Evolutionary conservation across 1,284 basidiomycete species (phyloP).

Genomic region (Rhodotorula sp.): DNA sequence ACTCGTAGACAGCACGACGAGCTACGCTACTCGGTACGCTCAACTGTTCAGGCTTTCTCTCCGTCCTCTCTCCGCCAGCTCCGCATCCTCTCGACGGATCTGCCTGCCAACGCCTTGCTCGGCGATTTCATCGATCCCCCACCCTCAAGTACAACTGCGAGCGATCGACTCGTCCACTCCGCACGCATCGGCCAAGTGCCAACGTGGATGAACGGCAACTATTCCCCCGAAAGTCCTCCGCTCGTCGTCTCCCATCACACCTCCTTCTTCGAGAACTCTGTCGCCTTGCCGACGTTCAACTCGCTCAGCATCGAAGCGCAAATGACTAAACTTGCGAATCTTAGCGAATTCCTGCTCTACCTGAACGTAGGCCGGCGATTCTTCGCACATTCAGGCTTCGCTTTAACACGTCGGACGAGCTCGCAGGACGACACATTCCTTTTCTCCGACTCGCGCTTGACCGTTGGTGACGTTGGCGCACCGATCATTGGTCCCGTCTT

Average conservation of each 20-base stretch:
- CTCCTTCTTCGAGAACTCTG: slow-evolving; percentile 16
- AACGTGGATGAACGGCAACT: slow-evolving; percentile 9
- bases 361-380: slow-evolving; percentile 23
- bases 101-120: slow-evolving; percentile 4
- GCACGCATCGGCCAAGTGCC: slow-evolving; percentile 19
- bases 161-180: neutral
- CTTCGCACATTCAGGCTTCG: neutral
- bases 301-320: slow-evolving; percentile 39
- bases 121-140: neutral
- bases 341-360: slow-evolving; percentile 32
- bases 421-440: slow-evolving; percentile 21
- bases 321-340: slow-evolving; percentile 24
- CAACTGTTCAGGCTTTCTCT: slow-evolving; percentile 17
- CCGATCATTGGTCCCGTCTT: slow-evolving; percentile 32
- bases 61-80: neutral
- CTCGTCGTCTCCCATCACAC: slow-evolving; percentile 27
- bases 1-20: slow-evolving; percentile 35
- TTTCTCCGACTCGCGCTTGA: slow-evolving; percentile 2
- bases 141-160: neutral
- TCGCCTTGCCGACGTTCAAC: slow-evolving; percentile 33
- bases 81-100: slow-evolving; percentile 24
- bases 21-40: slow-evolving; percentile 36
- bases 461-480: slow-evolving; percentile 19
- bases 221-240: neutral
- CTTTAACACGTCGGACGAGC: too few species aligned